phyloP scores from a whole-genome alignment of 345 rosid genomes.

The Noccaea caerulescens region DNA sequence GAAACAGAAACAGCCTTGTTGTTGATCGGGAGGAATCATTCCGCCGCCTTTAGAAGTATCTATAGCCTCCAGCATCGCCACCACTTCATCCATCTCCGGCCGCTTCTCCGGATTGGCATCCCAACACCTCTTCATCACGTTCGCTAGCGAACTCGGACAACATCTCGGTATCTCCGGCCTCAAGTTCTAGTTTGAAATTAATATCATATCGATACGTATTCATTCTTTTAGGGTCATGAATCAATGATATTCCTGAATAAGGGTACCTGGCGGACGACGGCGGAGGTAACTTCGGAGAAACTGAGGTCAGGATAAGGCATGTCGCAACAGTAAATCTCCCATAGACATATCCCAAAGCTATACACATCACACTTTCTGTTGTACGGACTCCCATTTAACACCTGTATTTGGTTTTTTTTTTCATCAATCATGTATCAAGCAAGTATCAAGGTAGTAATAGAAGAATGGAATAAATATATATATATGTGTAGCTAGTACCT shows the following conservation, averaged over 20 bases:
- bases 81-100: constrained; percentile 96
- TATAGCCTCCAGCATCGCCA: constrained; percentile 77
- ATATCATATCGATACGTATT: not conserved
- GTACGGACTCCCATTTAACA: constrained; percentile 89
- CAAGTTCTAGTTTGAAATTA: constrained; percentile 56
- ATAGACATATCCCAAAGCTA: constrained; percentile 94
- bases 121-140: constrained; percentile 98
- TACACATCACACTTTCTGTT: constrained; percentile 96
- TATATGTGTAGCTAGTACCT: constrained; percentile 49
- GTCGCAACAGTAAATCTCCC: constrained; percentile 99
- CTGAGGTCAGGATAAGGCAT: constrained; percentile 99
- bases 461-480: too few species aligned
- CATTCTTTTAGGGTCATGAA: not conserved
- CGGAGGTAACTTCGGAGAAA: constrained; percentile 95
- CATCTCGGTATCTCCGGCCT: constrained; percentile 98
- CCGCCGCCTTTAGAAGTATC: constrained; percentile 97
- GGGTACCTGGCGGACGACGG: constrained; percentile 93
- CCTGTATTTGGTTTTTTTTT: constrained; percentile 48
- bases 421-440: not conserved
- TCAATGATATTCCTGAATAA: too few species aligned
- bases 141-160: constrained; percentile 84
- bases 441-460: too few species aligned
- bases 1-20: constrained; percentile 83
- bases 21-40: constrained; percentile 89
- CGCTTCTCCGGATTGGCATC: constrained; percentile 92